phyloP scores from a whole-genome alignment of 495 filamentous ascomycete genomes.

The Darksidea phi region DNA sequence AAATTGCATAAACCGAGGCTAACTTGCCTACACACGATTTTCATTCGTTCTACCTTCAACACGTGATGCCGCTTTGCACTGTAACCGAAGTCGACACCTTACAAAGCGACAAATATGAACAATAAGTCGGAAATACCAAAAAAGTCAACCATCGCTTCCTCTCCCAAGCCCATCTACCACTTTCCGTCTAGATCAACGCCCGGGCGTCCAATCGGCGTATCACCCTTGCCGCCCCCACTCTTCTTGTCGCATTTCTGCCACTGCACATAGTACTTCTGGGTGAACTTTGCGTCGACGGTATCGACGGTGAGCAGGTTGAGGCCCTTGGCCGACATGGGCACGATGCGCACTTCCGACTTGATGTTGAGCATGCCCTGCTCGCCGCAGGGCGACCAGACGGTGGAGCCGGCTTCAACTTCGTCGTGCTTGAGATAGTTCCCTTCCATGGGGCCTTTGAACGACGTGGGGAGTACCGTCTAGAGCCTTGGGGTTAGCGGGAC shows the following conservation, averaged over 20 bases:
- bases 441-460: conserved; percentile 25
- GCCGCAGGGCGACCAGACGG: conserved; percentile 28
- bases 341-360: conserved; percentile 31
- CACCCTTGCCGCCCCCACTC: not conserved
- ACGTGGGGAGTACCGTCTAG: conserved; percentile 24
- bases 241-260: conserved; percentile 24
- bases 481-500: no score
- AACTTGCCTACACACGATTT: no score
- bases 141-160: no score
- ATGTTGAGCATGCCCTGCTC: conserved; percentile 34
- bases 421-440: conserved; percentile 32
- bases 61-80: no score
- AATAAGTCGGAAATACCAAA: no score
- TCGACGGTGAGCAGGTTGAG: conserved; percentile 32
- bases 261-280: conserved; percentile 29
- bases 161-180: conserved; percentile 4
- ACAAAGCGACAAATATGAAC: no score
- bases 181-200: not conserved
- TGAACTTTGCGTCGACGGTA: conserved; percentile 30
- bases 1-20: no score
- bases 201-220: not conserved
- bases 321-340: conserved; percentile 14
- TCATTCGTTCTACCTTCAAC: no score
- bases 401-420: conserved; percentile 24
- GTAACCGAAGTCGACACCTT: no score